A percentile compares a stretch with the other conserved stretches of the same genome.
Evolutionary conservation across 176 grass and related monocot species (phyloP).

Genomic region (Carex littledalei): DNA sequence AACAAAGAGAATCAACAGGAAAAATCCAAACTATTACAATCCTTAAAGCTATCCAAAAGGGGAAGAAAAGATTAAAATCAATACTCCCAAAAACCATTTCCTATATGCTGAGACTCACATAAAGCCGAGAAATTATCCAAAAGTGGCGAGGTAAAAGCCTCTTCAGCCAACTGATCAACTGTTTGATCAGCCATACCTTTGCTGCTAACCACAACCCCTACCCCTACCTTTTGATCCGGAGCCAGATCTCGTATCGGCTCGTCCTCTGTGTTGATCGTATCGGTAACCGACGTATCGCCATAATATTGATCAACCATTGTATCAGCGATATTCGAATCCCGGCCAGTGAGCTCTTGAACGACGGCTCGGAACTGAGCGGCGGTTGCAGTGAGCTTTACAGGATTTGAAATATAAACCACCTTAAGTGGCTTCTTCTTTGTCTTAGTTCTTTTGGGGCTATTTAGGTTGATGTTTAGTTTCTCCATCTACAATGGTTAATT

Average conservation of each 20-base stretch:
- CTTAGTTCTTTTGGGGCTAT: not conserved
- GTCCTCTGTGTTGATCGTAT: not conserved
- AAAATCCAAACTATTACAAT: not conserved
- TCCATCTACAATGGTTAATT: constrained; percentile 7
- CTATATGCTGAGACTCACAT: constrained; percentile 18
- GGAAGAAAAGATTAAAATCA: not conserved
- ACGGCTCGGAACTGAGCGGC: constrained; percentile 52
- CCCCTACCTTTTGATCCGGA: not conserved
- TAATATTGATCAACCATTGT: not conserved
- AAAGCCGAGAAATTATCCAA: constrained; percentile 23
- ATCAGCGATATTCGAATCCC: constrained; percentile 15
- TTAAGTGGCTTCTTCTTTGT: constrained; percentile 48
- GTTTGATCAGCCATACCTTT: constrained; percentile 11
- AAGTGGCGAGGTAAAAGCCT: constrained; percentile 12
- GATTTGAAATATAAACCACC: constrained; percentile 79
- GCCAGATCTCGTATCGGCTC: not conserved
- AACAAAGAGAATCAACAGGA: not conserved
- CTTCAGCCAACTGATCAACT: not conserved
- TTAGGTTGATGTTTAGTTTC: constrained; percentile 7
- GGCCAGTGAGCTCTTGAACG: constrained; percentile 84
- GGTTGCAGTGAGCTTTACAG: constrained; percentile 54
- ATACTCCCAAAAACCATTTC: constrained; percentile 21
- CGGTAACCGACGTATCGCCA: not conserved
- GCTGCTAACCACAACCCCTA: not conserved
- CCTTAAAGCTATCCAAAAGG: not conserved